Evolutionary conservation across 164 flowering plant species (phyloP), one percentile per base, ranked within the genome.

Genomic region (Tinospora cordifolia): DNA sequence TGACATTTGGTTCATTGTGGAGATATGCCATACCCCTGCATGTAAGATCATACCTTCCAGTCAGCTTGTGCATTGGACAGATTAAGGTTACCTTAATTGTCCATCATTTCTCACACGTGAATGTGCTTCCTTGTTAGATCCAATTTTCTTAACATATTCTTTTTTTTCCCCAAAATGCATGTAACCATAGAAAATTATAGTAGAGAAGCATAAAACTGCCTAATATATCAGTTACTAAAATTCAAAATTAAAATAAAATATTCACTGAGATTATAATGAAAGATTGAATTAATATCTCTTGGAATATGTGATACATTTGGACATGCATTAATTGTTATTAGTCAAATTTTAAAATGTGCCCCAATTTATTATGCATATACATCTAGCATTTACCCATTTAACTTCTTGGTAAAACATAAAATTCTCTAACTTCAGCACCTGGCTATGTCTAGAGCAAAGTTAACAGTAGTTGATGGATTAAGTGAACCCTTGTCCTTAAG

Each of bases 1-100:
- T 79, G 75, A 95, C 98, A 82, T 95, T 92, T 69, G 99, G 99
- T 66, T 95, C 98, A 74, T 89, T 95, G 75, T 95, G 99, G 67
- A 95, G 94, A 84, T 92, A 95, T 21, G 98, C 91, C 89, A 95
- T 95, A 67, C 99, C 99, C 80, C 99, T 95, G 86, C 60, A 78
- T 41, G 67, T 36, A 70, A 57, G 36, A 64, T 38, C 63, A 72
- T 57, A 63, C 60, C 38, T 19, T 51, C 46, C 27, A 39, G 62
- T 66, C 60, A 69, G 66, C 68, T 40, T 57, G 39, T 17, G 7
- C 62, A 77, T 46, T n/a, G 69, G 65, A 14, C 30, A 26, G 36
- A 27, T 9, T n/a, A n/a, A 38, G 6, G 59, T 51, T n/a, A 51
- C n/a, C 59, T 6, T n/a, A 51, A 51, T 15, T 3, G 21, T 22